These are phyloP conservation scores for Cryptomeria japonica DNA, from an alignment of 75 land plant genomes.

Conservation along the genomic window DNA sequence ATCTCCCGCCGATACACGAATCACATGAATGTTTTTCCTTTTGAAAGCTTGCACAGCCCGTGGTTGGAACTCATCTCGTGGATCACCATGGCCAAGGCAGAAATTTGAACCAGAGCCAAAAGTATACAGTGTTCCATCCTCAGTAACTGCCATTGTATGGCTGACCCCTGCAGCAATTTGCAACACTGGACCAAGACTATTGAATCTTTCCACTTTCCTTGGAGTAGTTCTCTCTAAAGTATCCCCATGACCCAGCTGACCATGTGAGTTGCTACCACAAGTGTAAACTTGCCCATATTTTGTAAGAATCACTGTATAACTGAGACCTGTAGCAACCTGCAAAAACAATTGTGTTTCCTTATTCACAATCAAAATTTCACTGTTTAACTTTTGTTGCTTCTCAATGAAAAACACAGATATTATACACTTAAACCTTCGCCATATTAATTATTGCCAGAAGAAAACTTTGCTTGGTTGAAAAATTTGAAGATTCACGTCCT, in stretches of 20 bases:
- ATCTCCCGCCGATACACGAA: conserved; percentile 83
- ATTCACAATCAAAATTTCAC: neutral
- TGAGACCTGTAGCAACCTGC: conserved; percentile 88
- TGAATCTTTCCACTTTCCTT: conserved; percentile 41
- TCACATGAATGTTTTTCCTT: conserved; percentile 59
- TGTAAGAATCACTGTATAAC: conserved; percentile 77
- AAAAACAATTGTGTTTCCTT: neutral
- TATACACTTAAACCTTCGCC: neutral
- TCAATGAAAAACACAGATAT: neutral
- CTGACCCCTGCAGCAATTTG: conserved; percentile 81
- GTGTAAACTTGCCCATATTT: conserved; percentile 72
- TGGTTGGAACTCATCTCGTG: conserved; percentile 66
- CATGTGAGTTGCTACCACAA: conserved; percentile 81
- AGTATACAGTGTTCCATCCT: conserved; percentile 68
- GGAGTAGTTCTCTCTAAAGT: conserved; percentile 59
- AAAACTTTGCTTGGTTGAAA: neutral
- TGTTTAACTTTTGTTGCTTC: neutral
- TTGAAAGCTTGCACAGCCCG: conserved; percentile 54
- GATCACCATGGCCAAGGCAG: conserved; percentile 97
- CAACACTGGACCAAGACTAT: conserved; percentile 44
- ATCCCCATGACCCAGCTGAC: conserved; percentile 94
- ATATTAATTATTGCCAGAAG: neutral
- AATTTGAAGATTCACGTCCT: neutral
- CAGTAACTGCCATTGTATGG: conserved; percentile 69
- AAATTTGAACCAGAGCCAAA: conserved; percentile 86